phyloP scores from a whole-genome alignment of 768 basidiomycete genomes.

The Serpula lacrymans region DNA sequence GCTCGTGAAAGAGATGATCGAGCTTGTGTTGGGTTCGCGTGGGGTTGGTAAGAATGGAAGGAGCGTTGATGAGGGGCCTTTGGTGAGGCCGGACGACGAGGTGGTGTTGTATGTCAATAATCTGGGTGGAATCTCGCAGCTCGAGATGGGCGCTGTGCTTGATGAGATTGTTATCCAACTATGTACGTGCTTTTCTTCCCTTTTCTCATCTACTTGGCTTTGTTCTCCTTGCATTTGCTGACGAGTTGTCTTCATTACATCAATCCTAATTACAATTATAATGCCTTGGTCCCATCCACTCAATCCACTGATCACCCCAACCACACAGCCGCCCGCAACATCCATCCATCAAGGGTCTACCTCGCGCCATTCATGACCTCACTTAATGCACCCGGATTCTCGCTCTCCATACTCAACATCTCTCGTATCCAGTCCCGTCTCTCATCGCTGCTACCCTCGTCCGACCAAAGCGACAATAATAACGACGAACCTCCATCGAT shows the following conservation, averaged over 20 bases:
- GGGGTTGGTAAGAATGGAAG: slow-evolving; percentile 8
- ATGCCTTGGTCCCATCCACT: not conserved
- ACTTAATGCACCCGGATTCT: slow-evolving; percentile 59
- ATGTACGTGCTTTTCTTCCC: slow-evolving; percentile 31
- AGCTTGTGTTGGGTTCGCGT: slow-evolving; percentile 15
- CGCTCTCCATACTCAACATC: slow-evolving; percentile 47
- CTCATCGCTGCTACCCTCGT: not conserved
- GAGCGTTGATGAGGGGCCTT: slow-evolving; percentile 4
- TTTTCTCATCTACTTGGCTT: not conserved
- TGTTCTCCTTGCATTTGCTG: not conserved
- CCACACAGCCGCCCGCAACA: slow-evolving; percentile 23
- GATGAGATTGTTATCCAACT: slow-evolving; percentile 41
- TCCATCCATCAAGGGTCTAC: slow-evolving; percentile 42
- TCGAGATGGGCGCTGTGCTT: slow-evolving; percentile 52
- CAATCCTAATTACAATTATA: not conserved
- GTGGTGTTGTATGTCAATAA: slow-evolving; percentile 52
- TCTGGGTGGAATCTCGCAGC: slow-evolving; percentile 47
- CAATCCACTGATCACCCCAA: not conserved
- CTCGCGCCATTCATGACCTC: slow-evolving; percentile 55
- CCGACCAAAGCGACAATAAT: not conserved
- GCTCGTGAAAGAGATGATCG: slow-evolving; percentile 27
- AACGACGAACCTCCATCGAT: not conserved
- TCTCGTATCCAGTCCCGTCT: slow-evolving; percentile 19
- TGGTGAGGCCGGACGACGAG: slow-evolving; percentile 22
- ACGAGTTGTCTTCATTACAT: not conserved